Base-by-base conservation (phyloP, 2,329 filamentous ascomycete genomes). In the Malbranchea zuffiana region DNA sequence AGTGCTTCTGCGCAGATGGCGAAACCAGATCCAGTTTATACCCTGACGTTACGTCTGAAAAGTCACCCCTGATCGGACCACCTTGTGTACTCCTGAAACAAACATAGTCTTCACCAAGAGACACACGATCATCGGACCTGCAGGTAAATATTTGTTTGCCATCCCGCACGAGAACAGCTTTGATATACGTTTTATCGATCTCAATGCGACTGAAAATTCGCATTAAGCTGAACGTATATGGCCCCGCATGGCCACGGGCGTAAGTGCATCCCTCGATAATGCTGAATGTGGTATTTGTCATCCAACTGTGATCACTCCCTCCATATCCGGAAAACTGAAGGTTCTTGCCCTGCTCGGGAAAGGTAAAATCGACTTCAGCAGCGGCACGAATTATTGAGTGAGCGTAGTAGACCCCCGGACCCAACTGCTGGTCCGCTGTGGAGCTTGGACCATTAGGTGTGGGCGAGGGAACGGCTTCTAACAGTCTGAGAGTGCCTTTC, bases 1-100 rank as follows among this genome's bases (percentile, higher is more conserved):
- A 35, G 16, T 35, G 32, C 23, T 26, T 35, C 11, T 15, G 8
- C 11, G n/a, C 12, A 35, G 19, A 4, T 11, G 32, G 32, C n/a
- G 32, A 35, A 8, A 35, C 32, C 8, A 35, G 18, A 21, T 35
- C 32, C 12, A 35, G n/a, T 35, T 23, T 35, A 23, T 35, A 35
- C 8, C 32, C 32, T 1, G 32, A 15, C 5, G 32, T 26, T 11
- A 24, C 16, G 23, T 35, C 32, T 3, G 32, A 24, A 11, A 23
- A 35, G n/a, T 19, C 17, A 7, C 32, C 32, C n/a, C 21, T 35
- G 3, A 35, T 11, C 12, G 16, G 15, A 7, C 32, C 32, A n/a
- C 32, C 25, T n/a, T 24, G 18, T 4, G 32, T 35, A 15, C 16
- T 15, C 8, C 32, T 19, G 7, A 35, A 35, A 5, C 20, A 17